A percentile compares a stretch with the other conserved stretches of the same genome.
Conservation (phyloP, 345 rosid species). For the Erucastrum elatum region DNA sequence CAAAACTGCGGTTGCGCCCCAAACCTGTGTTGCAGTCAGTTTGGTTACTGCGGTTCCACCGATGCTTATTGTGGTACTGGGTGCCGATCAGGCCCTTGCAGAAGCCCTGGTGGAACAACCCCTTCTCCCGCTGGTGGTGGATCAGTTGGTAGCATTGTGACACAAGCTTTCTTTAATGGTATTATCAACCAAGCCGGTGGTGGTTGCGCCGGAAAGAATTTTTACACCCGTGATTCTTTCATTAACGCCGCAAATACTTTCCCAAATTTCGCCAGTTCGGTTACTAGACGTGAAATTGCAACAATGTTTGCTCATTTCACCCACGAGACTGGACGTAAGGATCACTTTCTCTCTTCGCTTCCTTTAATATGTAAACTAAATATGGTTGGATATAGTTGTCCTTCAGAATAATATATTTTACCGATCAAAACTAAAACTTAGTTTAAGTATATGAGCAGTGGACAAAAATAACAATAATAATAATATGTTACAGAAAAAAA, state of each 20-base stretch:
- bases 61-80: neutral
- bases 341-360: neutral
- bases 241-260: slow-evolving; percentile 34
- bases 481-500: neutral
- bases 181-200: neutral
- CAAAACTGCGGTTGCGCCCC: neutral
- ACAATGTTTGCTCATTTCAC: slow-evolving; percentile 31
- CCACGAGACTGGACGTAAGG: slow-evolving; percentile 43
- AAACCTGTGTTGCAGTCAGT: slow-evolving; percentile 1
- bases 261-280: slow-evolving; percentile 28
- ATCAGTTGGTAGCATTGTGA: slow-evolving; percentile 1
- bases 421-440: neutral
- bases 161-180: neutral
- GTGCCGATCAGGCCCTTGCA: neutral
- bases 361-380: neutral
- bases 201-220: slow-evolving; percentile 49
- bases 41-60: neutral
- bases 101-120: neutral
- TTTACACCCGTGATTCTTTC: slow-evolving; percentile 45
- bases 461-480: neutral
- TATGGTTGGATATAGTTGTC: neutral
- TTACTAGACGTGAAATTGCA: slow-evolving; percentile 48
- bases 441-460: neutral
- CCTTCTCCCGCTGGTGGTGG: neutral
- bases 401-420: neutral